phyloP scores from a whole-genome alignment of 2,329 filamentous ascomycete genomes.

The Penicillium sp. region DNA sequence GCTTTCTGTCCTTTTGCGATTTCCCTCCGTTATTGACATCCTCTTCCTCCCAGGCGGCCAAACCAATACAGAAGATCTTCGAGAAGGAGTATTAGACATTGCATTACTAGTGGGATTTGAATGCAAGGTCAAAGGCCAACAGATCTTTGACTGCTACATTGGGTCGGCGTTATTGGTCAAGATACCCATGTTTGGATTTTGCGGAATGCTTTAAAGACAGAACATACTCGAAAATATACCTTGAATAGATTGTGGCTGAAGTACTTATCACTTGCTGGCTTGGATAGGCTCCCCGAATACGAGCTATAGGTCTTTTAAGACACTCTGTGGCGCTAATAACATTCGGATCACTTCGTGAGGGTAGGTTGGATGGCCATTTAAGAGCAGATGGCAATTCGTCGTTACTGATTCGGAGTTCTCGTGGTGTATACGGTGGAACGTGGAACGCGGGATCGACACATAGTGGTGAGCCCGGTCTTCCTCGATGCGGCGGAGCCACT shows the following conservation, averaged over 20 bases:
- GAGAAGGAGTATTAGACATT: constrained; percentile 61
- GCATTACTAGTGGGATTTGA: not conserved
- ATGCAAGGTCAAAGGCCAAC: constrained; percentile 5
- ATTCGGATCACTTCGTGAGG: too few relatives aligned
- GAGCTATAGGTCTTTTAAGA: too few relatives aligned
- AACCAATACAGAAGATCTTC: constrained; percentile 82
- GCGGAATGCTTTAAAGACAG: not conserved
- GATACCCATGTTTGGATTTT: constrained; percentile 26
- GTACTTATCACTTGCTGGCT: too few relatives aligned
- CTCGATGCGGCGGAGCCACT: constrained; percentile 7
- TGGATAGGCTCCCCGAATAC: too few relatives aligned
- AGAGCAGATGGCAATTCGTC: too few relatives aligned
- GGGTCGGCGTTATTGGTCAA: constrained; percentile 25
- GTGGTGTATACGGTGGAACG: too few relatives aligned
- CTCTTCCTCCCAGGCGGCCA: constrained; percentile 62
- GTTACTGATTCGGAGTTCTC: too few relatives aligned
- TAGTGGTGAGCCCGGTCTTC: too few relatives aligned
- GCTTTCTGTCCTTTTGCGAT: not conserved
- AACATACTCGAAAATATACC: not conserved
- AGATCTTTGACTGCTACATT: constrained; percentile 15
- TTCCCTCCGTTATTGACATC: not conserved
- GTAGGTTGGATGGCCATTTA: too few relatives aligned
- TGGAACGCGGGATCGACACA: too few relatives aligned
- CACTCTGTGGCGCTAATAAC: too few relatives aligned
- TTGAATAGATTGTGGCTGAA: too few relatives aligned